phyloP scores from a whole-genome alignment of 345 rosid genomes.

The Sisymbrium irio region DNA sequence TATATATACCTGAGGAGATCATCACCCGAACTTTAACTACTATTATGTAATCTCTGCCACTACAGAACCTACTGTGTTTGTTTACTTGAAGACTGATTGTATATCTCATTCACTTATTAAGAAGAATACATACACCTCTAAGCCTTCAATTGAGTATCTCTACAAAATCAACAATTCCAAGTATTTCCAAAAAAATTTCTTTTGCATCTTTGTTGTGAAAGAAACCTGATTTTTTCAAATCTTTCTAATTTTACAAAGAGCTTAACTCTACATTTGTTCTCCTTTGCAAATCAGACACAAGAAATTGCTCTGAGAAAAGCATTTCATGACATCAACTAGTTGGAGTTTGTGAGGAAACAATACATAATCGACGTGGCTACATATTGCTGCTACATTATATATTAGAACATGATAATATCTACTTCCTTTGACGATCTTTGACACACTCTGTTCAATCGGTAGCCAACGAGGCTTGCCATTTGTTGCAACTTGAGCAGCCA shows the following conservation, averaged over 20 bases:
- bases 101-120: not conserved
- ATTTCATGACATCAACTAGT: not conserved
- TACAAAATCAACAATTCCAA: too few species aligned
- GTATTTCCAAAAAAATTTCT: too few species aligned
- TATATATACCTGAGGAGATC: not conserved
- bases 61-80: not conserved
- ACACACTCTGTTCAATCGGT: not conserved
- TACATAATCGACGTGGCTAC: not conserved
- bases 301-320: not conserved
- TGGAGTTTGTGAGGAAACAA: not conserved
- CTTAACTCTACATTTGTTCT: not conserved
- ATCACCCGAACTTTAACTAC: not conserved
- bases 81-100: not conserved
- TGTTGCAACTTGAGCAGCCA: constrained; percentile 6
- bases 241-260: not conserved
- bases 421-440: not conserved
- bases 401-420: not conserved
- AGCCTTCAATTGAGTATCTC: not conserved
- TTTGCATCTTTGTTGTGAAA: not conserved
- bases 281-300: not conserved
- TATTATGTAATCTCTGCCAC: not conserved
- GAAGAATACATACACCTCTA: not conserved
- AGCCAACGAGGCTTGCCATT: constrained; percentile 6
- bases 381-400: constrained; percentile 14
- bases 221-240: not conserved